Conservation (phyloP, 106 monocot genomes). For the Hemerocallis citrina region DNA sequence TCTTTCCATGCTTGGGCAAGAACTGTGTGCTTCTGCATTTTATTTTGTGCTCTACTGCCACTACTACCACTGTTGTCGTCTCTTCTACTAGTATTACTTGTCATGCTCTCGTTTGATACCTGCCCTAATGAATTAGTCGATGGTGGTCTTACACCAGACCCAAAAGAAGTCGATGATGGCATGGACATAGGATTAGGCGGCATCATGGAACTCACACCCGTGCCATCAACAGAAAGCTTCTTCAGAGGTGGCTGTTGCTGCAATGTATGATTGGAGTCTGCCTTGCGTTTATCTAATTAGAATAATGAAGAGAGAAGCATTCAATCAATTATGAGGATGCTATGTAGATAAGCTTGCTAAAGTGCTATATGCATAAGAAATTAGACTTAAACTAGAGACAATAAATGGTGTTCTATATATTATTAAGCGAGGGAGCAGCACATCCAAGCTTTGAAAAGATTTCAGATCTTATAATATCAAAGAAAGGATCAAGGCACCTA, state of each 20-base stretch:
- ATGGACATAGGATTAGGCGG: conserved; percentile 16
- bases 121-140: conserved; percentile 35
- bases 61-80: conserved; percentile 7
- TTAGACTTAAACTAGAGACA: too few species aligned
- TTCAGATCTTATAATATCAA: too few species aligned
- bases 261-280: conserved; percentile 20
- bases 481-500: too few species aligned
- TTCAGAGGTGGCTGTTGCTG: conserved; percentile 77
- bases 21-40: conserved; percentile 11
- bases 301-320: background rate
- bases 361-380: too few species aligned
- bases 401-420: too few species aligned
- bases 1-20: conserved; percentile 91
- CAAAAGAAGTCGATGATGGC: conserved; percentile 25
- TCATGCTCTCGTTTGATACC: conserved; percentile 10
- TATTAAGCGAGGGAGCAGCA: too few species aligned
- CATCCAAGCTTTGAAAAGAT: too few species aligned
- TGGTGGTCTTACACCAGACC: conserved; percentile 17
- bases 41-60: conserved; percentile 17
- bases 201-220: conserved; percentile 15
- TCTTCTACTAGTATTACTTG: conserved; percentile 16
- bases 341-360: too few species aligned
- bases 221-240: conserved; percentile 46
- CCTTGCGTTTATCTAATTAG: conserved; percentile 42
- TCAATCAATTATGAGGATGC: too few species aligned